phyloP scores from a whole-genome alignment of 345 rosid species.

The Gynandropsis gynandra region DNA sequence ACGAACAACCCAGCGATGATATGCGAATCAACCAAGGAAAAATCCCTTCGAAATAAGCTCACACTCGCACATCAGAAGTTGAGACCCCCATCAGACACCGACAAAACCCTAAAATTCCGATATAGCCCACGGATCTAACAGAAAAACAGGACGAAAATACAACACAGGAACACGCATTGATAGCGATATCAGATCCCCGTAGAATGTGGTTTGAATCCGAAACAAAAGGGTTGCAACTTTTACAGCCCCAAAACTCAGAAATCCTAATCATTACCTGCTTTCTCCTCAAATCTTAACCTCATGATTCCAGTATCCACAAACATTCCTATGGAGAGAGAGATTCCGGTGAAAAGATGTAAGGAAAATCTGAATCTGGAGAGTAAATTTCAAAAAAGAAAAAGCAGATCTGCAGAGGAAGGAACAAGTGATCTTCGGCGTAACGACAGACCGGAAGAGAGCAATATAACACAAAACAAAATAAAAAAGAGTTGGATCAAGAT shows the following conservation, averaged over 20 bases:
- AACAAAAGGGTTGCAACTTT: constrained; percentile 9
- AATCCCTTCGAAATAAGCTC: constrained; percentile 2
- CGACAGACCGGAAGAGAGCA: constrained; percentile 1
- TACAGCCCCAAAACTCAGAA: constrained; percentile 25
- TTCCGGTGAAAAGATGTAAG: background rate
- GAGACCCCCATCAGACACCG: constrained; percentile 6
- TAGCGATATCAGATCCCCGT: constrained; percentile 18
- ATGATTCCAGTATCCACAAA: constrained; percentile 28
- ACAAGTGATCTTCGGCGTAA: background rate
- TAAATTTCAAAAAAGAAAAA: background rate
- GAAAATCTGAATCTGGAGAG: constrained; percentile 20
- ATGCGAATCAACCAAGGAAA: background rate
- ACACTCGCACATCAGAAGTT: constrained; percentile 19
- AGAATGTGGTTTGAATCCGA: constrained; percentile 18
- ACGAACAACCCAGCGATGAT: constrained; percentile 4
- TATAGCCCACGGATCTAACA: constrained; percentile 30
- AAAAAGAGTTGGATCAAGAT: constrained; percentile 4
- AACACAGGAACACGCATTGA: constrained; percentile 7
- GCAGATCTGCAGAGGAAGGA: constrained; percentile 15
- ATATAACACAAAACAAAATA: background rate
- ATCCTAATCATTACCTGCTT: constrained; percentile 33
- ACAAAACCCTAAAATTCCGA: constrained; percentile 23
- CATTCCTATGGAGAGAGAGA: constrained; percentile 17
- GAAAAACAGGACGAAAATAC: background rate
- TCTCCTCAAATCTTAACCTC: constrained; percentile 30